These are phyloP conservation scores for Byssoonygena ceratinophila DNA, from an alignment of 2,329 filamentous ascomycete genomes.

Conservation along the genomic window DNA sequence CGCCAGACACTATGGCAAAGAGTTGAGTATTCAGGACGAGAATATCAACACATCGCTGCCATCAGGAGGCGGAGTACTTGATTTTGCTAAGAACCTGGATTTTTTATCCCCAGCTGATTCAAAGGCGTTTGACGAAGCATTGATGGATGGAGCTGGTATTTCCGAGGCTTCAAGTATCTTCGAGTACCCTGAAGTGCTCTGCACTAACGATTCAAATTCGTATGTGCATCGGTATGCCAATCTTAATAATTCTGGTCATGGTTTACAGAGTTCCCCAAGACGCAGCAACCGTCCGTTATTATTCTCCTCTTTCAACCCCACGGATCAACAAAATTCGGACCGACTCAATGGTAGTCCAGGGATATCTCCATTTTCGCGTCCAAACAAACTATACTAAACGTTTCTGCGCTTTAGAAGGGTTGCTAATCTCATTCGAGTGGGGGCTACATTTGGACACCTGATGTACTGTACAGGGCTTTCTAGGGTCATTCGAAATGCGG, in stretches of 20 bases:
- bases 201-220: background rate
- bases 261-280: background rate
- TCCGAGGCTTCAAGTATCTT: background rate
- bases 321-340: background rate
- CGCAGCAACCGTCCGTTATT: background rate
- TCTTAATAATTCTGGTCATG: background rate
- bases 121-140: background rate
- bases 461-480: too few species aligned
- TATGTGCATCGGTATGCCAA: background rate
- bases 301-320: background rate
- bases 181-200: background rate
- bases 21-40: background rate
- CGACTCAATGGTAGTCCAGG: background rate
- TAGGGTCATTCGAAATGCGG: too few species aligned
- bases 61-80: background rate
- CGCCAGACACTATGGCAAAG: too few species aligned
- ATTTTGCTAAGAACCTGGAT: background rate
- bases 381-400: conserved; percentile 13
- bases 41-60: background rate
- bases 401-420: background rate
- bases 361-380: conserved; percentile 9
- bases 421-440: too few species aligned
- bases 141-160: background rate
- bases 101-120: background rate
- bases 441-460: too few species aligned